Evolutionary conservation across 768 basidiomycete species (phyloP).

Genomic region (Serendipita sp.): DNA sequence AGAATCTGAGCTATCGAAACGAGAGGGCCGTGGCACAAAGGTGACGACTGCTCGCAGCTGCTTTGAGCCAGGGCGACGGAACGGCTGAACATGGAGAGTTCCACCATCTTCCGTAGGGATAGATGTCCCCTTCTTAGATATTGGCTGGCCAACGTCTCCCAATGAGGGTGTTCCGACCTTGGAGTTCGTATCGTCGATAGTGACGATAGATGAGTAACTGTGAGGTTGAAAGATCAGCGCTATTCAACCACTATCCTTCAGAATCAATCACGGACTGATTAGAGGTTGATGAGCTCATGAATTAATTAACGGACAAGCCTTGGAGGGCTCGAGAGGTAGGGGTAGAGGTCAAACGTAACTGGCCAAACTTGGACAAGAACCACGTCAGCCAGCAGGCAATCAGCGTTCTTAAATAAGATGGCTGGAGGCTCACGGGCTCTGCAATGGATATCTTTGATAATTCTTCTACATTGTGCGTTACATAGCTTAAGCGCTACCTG

Average conservation of each 20-base stretch:
- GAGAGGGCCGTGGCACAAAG: slow-evolving; percentile 73
- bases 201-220: neutral
- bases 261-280: no score
- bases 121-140: neutral
- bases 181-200: neutral
- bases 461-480: neutral
- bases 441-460: neutral
- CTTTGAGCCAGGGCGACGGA: slow-evolving; percentile 55
- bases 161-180: neutral
- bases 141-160: neutral
- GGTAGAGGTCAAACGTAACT: neutral
- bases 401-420: neutral
- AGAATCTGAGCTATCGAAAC: slow-evolving; percentile 71
- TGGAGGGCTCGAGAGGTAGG: neutral
- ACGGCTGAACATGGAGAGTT: slow-evolving; percentile 58
- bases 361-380: neutral
- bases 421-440: neutral
- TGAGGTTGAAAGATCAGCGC: no score
- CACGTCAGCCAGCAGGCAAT: neutral
- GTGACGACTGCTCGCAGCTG: slow-evolving; percentile 69
- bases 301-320: neutral
- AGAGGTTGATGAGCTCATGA: no score
- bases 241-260: no score
- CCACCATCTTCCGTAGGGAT: slow-evolving; percentile 19
- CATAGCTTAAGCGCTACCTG: neutral